Evolutionary conservation across 2,329 filamentous ascomycete species (phyloP).

Genomic region (Mariannaea sp.): DNA sequence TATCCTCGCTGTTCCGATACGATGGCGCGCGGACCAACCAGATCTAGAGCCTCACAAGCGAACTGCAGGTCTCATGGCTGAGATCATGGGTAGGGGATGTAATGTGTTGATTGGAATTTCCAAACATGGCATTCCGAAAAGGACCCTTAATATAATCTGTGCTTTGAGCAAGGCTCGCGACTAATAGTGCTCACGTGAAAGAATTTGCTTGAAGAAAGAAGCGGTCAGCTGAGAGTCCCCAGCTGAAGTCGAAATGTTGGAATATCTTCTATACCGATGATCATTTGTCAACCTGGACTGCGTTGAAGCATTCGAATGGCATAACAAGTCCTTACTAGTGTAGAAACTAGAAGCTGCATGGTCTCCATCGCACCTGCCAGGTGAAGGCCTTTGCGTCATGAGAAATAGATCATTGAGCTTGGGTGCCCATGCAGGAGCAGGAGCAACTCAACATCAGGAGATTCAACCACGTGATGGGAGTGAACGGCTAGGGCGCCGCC

Average conservation of each 20-base stretch:
- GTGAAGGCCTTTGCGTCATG: neutral
- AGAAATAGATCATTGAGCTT: neutral
- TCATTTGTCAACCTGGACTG: neutral
- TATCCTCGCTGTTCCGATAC: neutral
- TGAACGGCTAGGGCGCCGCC: slow-evolving; percentile 9
- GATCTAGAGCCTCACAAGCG: slow-evolving; percentile 1
- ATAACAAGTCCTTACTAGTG: neutral
- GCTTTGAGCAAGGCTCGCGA: no score
- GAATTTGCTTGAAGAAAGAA: slow-evolving; percentile 4
- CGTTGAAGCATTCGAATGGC: neutral
- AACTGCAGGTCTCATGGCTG: slow-evolving; percentile 14
- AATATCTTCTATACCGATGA: neutral
- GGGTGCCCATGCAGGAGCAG: neutral
- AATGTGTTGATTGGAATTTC: slow-evolving; percentile 17
- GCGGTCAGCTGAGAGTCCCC: slow-evolving; percentile 20
- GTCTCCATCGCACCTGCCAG: neutral
- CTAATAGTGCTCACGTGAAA: no score
- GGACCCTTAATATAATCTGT: no score
- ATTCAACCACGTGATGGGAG: slow-evolving; percentile 23
- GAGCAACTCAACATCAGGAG: slow-evolving; percentile 23
- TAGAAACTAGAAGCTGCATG: neutral
- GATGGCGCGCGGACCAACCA: neutral
- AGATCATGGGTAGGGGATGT: slow-evolving; percentile 10
- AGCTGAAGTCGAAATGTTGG: no score
- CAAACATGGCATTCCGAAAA: slow-evolving; percentile 15